Percentiles rank a stretch among this genome's conserved stretches.
Conservation (phyloP, 2,329 filamentous ascomycete species). For the Didymella lethalis region DNA sequence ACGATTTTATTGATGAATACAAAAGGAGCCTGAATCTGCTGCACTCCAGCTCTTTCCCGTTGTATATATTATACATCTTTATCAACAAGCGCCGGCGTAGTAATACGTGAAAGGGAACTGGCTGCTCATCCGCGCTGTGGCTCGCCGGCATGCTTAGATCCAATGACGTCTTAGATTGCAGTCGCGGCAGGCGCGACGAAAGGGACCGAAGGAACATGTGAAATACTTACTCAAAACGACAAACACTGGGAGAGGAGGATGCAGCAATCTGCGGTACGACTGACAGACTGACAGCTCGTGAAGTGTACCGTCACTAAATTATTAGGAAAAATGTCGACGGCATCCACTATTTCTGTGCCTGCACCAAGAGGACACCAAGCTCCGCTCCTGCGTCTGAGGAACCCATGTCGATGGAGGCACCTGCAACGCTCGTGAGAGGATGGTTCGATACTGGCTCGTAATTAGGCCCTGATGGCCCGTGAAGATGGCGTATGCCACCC, state of each 20-base stretch:
- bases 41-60: background rate
- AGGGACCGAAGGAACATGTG: conserved; percentile 6
- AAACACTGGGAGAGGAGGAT: conserved; percentile 8
- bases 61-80: conserved; percentile 8
- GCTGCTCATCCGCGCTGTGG: conserved; percentile 7
- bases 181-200: conserved; percentile 5
- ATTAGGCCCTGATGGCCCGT: conserved; percentile 32
- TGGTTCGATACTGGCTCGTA: conserved; percentile 38
- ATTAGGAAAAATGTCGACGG: conserved; percentile 27
- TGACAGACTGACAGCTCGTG: conserved; percentile 7
- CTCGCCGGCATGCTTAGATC: background rate
- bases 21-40: background rate
- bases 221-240: conserved; percentile 13
- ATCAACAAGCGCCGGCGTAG: conserved; percentile 8
- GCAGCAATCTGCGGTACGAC: conserved; percentile 6
- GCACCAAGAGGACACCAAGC: conserved; percentile 27
- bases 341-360: conserved; percentile 32
- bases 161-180: conserved; percentile 38
- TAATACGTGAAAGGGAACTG: conserved; percentile 19
- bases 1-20: background rate
- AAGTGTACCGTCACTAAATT: conserved; percentile 13
- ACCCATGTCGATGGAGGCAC: conserved; percentile 30
- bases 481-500: conserved; percentile 28
- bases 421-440: conserved; percentile 38
- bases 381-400: conserved; percentile 26